Base-by-base conservation (phyloP, 2,329 filamentous ascomycete genomes). In the Furcasterigmium furcatum region DNA sequence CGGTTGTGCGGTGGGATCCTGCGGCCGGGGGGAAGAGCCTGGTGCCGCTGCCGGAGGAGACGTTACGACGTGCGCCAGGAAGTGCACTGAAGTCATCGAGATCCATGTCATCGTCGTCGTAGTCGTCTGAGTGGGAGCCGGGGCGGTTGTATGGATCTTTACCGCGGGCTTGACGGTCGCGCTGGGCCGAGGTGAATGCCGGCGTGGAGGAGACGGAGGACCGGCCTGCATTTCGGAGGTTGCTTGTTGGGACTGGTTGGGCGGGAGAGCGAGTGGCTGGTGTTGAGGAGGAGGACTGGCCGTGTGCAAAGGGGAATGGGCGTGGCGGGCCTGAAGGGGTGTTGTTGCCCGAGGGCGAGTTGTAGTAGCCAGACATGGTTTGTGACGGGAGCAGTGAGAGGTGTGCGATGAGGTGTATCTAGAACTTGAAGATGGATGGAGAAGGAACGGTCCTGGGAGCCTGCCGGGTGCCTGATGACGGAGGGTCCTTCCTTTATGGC, bases 131-230 rank as follows among this genome's bases (percentile, higher is more conserved):
- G 20, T 55, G 55, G 30, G 66, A 63, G 20, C 56, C 58, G 12
- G 59, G 53, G 36, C 60, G 54, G 13, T 43, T 51, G 55, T 78
- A 79, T 1, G 76, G 75, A 49, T 82, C 71, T 55, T 80, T 80
- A 43, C 79, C 79, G 34, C 80, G 69, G 5, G 80, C 76, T 59
- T 84, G 80, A 6, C 70, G 71, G 58, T 83, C 78, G 55, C 77
- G 75, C 75, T 79, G 79, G 47, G 67, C 61, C 18, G 66, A 52
- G 1, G 75, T 77, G 59, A 78, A 76, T 43, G 47, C 43, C 22
- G 46, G 52, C 41, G 43, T 46, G 43, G 44, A 29, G 30, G 30
- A 34, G 22, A 44, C 34, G 18, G 48, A 43, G 18, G 30, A 29
- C 13, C 43, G 44, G 34, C 44, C 36, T 8, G 46, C 39, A n/a